Evolutionary conservation across 129 eudicot species (phyloP), one percentile per base, ranked within the genome.

Genomic region (Chrysanthemum lavandulifolium): DNA sequence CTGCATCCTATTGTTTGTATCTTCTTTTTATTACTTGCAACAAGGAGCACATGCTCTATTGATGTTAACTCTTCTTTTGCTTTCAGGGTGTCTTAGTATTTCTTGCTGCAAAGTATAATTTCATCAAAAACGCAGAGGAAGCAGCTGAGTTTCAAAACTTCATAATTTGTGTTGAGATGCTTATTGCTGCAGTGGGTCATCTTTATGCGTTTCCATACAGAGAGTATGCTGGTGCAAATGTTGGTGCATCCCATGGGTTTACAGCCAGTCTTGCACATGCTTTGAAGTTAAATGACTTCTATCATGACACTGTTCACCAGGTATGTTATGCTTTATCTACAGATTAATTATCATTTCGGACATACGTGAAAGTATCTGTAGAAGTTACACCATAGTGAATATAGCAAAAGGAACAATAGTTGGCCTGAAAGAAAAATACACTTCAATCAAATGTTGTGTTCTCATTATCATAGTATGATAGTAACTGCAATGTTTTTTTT

Each of bases 251-350:
- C 61, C 88, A 74, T 77, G 91, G 93, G 43, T 82, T 92, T 72
- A 79, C 89, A 29, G 85, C 84, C 56, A 89, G 96, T 82, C 96
- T 92, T 77, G 91, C 88, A 51, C 98, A 92, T 80, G 95, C 98
- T 63, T 77, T 89, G 69, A 92, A 78, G 72, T 49, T 92, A 63
- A 89, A 87, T 76, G 98, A 92, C 82, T 89, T 92, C 60, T 92
- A 92, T 81, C 95, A 92, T 65, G 98, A 92, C 77, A 92, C 98
- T 1, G 95, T 92, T 65, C 98, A 92, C 81, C 98, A 92, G 95
- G 98, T 79, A 14, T 69, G 78, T 70, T 66, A 49, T 48, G 23
- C 27, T 68, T 50, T 70, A 25, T 82, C 6, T 19, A 19, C 67
- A 16, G 31, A 27, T 48, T 72, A 13, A 64, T 78, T 15, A 51